Base-by-base conservation (phyloP, 2,329 filamentous ascomycete genomes). In the Apiospora saccharicola region DNA sequence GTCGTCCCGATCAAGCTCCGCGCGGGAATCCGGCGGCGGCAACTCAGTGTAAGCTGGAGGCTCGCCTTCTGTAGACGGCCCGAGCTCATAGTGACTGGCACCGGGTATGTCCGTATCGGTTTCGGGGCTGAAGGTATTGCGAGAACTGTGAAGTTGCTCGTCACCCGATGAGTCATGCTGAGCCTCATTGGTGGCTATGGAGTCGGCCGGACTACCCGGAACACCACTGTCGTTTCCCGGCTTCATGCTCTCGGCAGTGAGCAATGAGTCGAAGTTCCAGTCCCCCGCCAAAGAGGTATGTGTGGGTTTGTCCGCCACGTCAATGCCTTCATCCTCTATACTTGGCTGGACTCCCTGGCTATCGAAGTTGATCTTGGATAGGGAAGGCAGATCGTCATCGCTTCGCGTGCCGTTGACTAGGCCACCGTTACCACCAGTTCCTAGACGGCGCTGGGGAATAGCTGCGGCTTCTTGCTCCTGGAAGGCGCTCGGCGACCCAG, bases 401-500 rank as follows among this genome's bases (percentile, higher is more conserved):
- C 75, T 75, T 69, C 72, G 73, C 14, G 71, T 72, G 43, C 73
- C 72, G 41, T 71, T 67, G 69, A n/a, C 61, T 43, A 71, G 64
- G 43, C 68, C 22, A 13, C 79, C 85, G 82, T 80, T 85, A 88
- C 89, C 89, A 91, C 80, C 88, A 87, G 83, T 88, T 88, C 82
- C 89, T 85, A 49, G 49, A 43, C 69, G 68, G 51, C 81, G 87
- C 87, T 80, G 91, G 90, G 83, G 91, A 93, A 83, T 90, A 91
- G 87, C 92, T 94, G 83, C 93, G 89, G 87, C 91, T 94, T 87
- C 91, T 89, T 82, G 72, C 71, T 72, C 72, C 72, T 71, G 88
- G 88, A 89, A 94, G 90, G 90, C 92, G 93, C 92, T 94, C 94
- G 93, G 94, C 92, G 91, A 96, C 90, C 94, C 94, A 96, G 86